Evolutionary conservation across 2,329 filamentous ascomycete species (phyloP).

Genomic region (Apiospora koreana): DNA sequence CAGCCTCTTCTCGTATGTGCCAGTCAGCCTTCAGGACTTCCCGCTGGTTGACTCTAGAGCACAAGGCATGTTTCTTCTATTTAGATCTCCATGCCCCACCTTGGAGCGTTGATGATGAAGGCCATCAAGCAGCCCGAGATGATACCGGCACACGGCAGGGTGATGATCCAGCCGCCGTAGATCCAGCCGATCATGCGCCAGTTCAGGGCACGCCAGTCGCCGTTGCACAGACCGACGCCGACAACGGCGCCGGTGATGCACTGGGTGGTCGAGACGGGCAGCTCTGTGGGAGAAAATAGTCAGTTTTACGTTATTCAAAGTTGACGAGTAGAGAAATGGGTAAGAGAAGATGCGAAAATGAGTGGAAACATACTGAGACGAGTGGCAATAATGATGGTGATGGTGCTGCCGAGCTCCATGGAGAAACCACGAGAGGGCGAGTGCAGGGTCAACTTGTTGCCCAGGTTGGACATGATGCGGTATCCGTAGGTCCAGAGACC

Average conservation of each 20-base stretch:
- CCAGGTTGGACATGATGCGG: slow-evolving; percentile 65
- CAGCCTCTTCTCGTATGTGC: too few species aligned
- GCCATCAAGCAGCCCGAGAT: slow-evolving; percentile 63
- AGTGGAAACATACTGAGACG: slow-evolving; percentile 46
- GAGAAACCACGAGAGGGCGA: slow-evolving; percentile 60
- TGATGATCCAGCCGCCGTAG: slow-evolving; percentile 62
- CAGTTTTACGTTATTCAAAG: neutral
- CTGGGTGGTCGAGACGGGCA: slow-evolving; percentile 66
- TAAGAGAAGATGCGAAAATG: too few species aligned
- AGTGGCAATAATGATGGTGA: slow-evolving; percentile 65
- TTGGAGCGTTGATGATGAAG: slow-evolving; percentile 62
- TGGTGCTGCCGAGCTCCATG: slow-evolving; percentile 62
- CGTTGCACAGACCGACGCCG: slow-evolving; percentile 62
- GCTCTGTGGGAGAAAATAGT: slow-evolving; percentile 33
- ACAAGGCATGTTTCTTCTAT: neutral
- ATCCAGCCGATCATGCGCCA: slow-evolving; percentile 64
- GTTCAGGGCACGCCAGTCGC: slow-evolving; percentile 60
- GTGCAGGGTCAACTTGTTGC: slow-evolving; percentile 64
- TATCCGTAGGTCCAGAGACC: slow-evolving; percentile 64
- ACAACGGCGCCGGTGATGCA: slow-evolving; percentile 65
- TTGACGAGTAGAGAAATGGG: too few species aligned
- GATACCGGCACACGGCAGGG: slow-evolving; percentile 57
- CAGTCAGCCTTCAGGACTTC: neutral
- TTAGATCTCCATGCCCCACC: slow-evolving; percentile 34
- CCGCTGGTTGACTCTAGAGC: neutral